Percentiles rank a stretch among this genome's conserved stretches.
Conservation (phyloP, 2,329 filamentous ascomycete genomes). For the Pseudogymnoascus sp. region DNA sequence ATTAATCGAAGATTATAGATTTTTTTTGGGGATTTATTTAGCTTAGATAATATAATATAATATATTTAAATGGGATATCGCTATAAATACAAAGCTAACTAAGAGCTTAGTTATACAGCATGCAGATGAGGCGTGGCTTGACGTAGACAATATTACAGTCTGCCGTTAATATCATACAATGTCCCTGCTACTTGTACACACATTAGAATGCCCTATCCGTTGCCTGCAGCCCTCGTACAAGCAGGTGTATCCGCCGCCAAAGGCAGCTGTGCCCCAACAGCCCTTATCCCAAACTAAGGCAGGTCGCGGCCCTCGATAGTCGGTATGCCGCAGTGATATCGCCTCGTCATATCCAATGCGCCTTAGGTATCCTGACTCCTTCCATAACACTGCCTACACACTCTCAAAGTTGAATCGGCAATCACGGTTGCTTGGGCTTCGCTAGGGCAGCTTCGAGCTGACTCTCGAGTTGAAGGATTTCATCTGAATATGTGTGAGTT, state of each 20-base stretch:
- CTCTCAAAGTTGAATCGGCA: neutral
- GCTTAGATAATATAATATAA: neutral
- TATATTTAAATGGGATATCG: neutral
- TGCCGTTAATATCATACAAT: neutral
- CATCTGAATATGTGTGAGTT: neutral
- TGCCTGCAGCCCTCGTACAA: neutral
- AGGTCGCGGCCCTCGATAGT: too few species aligned
- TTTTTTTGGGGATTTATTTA: neutral
- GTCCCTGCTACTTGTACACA: neutral
- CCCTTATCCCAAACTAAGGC: too few species aligned
- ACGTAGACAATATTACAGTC: neutral
- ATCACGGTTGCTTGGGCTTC: constrained; percentile 1
- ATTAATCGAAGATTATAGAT: neutral
- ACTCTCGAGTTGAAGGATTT: constrained; percentile 9
- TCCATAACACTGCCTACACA: neutral
- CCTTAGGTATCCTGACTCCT: neutral
- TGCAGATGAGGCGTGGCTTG: neutral
- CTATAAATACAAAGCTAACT: neutral
- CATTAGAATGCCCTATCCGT: neutral
- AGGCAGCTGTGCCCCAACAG: neutral
- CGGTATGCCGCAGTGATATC: neutral
- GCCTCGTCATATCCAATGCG: neutral
- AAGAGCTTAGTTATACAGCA: neutral
- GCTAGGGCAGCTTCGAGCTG: neutral
- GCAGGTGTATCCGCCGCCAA: neutral